phyloP scores from a whole-genome alignment of 495 filamentous ascomycete genomes.

The Staphylotrichum longicolle region DNA sequence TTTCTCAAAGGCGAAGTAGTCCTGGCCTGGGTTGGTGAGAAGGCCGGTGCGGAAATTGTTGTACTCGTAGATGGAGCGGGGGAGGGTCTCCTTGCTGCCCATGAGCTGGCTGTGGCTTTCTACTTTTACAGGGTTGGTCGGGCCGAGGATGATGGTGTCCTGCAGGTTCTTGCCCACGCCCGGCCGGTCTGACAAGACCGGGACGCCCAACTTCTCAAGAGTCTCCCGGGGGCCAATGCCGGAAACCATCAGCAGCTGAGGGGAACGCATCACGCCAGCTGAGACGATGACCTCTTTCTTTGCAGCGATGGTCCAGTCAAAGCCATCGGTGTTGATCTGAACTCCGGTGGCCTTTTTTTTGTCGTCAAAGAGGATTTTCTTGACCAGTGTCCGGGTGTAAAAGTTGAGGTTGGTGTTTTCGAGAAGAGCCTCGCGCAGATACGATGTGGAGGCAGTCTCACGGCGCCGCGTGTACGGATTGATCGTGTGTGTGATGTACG shows the following conservation, averaged over 20 bases:
- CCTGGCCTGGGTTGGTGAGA: constrained; percentile 42
- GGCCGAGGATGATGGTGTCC: neutral
- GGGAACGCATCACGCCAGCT: constrained; percentile 50
- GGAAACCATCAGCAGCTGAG: constrained; percentile 49
- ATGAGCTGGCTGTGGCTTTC: neutral
- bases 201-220: constrained; percentile 38
- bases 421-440: neutral
- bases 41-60: constrained; percentile 35
- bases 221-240: constrained; percentile 37
- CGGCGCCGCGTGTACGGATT: neutral
- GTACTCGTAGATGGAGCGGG: constrained; percentile 27
- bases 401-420: neutral
- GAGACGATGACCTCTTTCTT: constrained; percentile 51
- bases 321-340: neutral
- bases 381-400: neutral
- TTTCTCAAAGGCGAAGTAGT: constrained; percentile 53
- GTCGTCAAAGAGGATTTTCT: constrained; percentile 13
- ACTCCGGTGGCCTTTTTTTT: constrained; percentile 12
- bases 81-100: constrained; percentile 30
- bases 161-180: constrained; percentile 47
- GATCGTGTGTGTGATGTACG: constrained; percentile 1
- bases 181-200: constrained; percentile 44
- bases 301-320: neutral
- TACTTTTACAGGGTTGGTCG: neutral
- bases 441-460: neutral